Conservation (phyloP, 352 stramenopile species). For the Phytophthora tentaculata region DNA sequence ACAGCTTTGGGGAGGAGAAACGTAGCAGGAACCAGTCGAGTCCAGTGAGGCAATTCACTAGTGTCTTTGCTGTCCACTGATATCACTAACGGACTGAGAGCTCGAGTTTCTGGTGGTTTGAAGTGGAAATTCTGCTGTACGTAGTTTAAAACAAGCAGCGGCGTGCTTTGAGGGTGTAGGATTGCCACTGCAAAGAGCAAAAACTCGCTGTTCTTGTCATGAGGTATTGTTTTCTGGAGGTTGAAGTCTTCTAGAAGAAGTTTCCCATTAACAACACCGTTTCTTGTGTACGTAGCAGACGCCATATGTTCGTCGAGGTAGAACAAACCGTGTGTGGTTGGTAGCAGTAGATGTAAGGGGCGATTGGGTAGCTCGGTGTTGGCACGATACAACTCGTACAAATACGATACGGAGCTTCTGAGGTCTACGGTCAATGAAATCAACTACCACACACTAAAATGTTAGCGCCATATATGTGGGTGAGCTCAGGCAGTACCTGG, state of each 20-base stretch:
- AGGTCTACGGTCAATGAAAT: conserved; percentile 68
- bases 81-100: conserved; percentile 16
- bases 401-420: conserved; percentile 56
- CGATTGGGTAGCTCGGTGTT: conserved; percentile 64
- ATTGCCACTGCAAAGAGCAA: conserved; percentile 76
- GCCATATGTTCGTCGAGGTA: conserved; percentile 72
- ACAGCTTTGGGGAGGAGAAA: conserved; percentile 53
- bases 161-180: conserved; percentile 59
- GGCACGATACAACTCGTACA: conserved; percentile 83
- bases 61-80: conserved; percentile 25
- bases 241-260: conserved; percentile 79
- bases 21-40: conserved; percentile 33
- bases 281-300: conserved; percentile 62
- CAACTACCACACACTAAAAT: conserved; percentile 35
- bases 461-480: background rate
- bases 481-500: conserved; percentile 46
- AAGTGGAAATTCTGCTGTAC: conserved; percentile 79
- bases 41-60: conserved; percentile 21
- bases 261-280: conserved; percentile 70
- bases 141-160: conserved; percentile 69
- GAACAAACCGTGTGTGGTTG: conserved; percentile 70
- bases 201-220: conserved; percentile 43
- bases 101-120: conserved; percentile 37
- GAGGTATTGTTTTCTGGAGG: conserved; percentile 32
- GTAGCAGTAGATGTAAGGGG: conserved; percentile 69